Conservation (phyloP, 2,329 filamentous ascomycete genomes). For the Uncinocarpus reesii region DNA sequence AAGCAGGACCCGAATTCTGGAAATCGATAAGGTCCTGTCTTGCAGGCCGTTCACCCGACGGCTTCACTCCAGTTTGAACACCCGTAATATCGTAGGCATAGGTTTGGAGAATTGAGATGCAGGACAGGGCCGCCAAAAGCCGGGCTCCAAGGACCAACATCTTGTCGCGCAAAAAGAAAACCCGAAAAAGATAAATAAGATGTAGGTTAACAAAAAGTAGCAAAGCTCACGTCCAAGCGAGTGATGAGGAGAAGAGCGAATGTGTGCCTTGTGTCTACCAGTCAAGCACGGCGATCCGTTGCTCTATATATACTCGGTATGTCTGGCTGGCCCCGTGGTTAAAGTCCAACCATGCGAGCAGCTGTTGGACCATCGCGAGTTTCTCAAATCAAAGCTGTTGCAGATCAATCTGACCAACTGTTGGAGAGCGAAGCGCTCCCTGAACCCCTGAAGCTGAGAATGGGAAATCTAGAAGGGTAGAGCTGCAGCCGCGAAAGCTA, state of each 20-base stretch:
- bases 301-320: neutral
- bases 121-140: constrained; percentile 8
- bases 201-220: neutral
- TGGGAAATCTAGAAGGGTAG: constrained; percentile 1
- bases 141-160: neutral
- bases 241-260: neutral
- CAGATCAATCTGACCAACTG: neutral
- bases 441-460: constrained; percentile 3
- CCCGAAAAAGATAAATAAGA: neutral
- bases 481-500: neutral
- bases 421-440: neutral
- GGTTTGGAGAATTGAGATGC: constrained; percentile 3
- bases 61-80: constrained; percentile 20
- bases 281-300: neutral
- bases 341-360: neutral
- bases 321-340: neutral
- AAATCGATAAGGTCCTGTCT: constrained; percentile 61
- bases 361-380: neutral
- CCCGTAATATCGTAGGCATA: constrained; percentile 22
- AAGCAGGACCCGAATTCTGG: constrained; percentile 49
- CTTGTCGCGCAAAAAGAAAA: neutral
- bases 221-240: neutral
- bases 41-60: constrained; percentile 27
- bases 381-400: neutral
- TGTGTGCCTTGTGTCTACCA: neutral